phyloP scores from a whole-genome alignment of 768 basidiomycete genomes.

The Phaffia tasmanica region DNA sequence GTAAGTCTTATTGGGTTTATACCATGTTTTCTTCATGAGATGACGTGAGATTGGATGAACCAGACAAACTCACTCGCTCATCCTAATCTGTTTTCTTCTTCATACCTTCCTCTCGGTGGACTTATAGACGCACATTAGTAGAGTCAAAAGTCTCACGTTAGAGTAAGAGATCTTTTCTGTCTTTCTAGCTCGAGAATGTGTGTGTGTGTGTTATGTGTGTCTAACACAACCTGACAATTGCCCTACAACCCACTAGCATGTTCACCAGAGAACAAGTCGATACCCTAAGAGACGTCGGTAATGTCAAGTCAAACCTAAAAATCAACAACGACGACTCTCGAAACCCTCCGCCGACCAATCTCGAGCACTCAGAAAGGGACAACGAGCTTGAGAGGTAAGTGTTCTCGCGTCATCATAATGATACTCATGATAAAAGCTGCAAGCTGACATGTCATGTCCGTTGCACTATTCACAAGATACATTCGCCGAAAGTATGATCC shows the following conservation, averaged over 20 bases:
- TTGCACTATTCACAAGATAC: not conserved
- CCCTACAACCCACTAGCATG: not conserved
- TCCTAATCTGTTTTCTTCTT: no score
- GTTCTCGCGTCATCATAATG: not conserved
- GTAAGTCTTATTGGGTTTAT: no score
- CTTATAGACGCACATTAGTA: slow-evolving; percentile 15
- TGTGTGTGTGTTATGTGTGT: no score
- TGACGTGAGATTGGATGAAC: no score
- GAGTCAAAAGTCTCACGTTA: slow-evolving; percentile 17
- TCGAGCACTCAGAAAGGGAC: slow-evolving; percentile 20
- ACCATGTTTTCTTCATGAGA: no score
- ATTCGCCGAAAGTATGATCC: slow-evolving; percentile 22
- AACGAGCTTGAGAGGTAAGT: slow-evolving; percentile 24
- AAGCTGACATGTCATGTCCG: not conserved
- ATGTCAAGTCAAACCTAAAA: slow-evolving; percentile 19
- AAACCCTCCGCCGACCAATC: slow-evolving; percentile 25
- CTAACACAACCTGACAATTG: no score
- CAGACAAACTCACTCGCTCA: no score
- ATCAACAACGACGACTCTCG: slow-evolving; percentile 14
- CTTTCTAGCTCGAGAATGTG: no score
- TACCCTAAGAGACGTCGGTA: slow-evolving; percentile 11
- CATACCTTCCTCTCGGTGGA: no score
- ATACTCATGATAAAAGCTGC: not conserved
- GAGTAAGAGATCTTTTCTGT: not conserved
- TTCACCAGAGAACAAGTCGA: slow-evolving; percentile 26